These are phyloP conservation scores for Urtica urens DNA, from an alignment of 306 rosid species.

Conservation along the genomic window DNA sequence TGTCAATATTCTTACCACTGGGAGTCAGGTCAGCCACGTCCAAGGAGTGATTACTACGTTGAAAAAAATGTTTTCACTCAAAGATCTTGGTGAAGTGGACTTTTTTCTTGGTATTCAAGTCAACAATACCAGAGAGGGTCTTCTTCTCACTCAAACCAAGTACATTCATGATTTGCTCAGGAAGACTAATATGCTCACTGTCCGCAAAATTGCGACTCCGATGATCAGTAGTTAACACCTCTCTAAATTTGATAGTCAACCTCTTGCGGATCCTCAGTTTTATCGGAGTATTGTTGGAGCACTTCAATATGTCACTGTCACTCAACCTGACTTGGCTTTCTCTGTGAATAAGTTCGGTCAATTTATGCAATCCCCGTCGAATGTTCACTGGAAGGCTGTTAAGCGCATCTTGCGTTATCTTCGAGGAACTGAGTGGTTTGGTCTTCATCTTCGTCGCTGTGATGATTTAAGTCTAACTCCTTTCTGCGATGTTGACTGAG, in stretches of 20 bases:
- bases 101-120: too few relatives aligned
- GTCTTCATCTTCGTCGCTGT: not conserved
- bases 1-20: not conserved
- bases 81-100: not conserved
- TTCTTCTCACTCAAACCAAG: too few relatives aligned
- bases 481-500: not conserved
- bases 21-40: not conserved
- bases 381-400: too few relatives aligned
- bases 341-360: not conserved
- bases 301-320: not conserved
- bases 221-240: not conserved
- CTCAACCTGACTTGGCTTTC: not conserved
- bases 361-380: not conserved
- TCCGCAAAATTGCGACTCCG: not conserved
- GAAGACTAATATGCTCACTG: too few relatives aligned
- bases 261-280: not conserved
- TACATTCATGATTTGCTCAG: too few relatives aligned
- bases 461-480: not conserved
- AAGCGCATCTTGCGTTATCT: not conserved
- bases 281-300: not conserved
- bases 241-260: not conserved
- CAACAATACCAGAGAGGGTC: too few relatives aligned
- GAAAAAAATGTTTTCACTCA: not conserved
- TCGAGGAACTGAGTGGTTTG: not conserved
- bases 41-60: not conserved